These are phyloP conservation scores for Leptographium wingfieldii DNA, from an alignment of 2,329 filamentous ascomycete genomes.

Conservation along the genomic window DNA sequence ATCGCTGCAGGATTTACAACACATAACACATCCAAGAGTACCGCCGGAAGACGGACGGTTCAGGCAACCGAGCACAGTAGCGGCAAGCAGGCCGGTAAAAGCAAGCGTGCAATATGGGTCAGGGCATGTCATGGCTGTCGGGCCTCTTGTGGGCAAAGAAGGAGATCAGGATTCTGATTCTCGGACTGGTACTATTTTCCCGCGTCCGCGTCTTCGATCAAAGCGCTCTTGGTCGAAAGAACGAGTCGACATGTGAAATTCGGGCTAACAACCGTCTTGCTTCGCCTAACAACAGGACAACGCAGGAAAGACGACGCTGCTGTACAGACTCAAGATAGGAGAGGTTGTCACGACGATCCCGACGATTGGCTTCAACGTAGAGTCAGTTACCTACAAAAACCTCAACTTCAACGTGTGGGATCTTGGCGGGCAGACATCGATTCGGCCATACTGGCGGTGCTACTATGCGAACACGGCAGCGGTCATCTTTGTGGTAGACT, in stretches of 20 bases:
- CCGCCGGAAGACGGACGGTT: not conserved
- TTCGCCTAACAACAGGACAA: conserved; percentile 56
- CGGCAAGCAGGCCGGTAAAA: not conserved
- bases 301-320: conserved; percentile 90
- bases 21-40: not conserved
- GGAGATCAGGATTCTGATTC: conserved; percentile 90
- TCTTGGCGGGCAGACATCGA: conserved; percentile 94
- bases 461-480: conserved; percentile 98
- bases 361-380: conserved; percentile 98
- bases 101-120: conserved; percentile 39
- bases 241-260: not conserved
- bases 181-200: conserved; percentile 59
- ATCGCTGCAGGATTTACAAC: not conserved
- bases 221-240: not conserved
- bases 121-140: conserved; percentile 57
- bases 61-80: not conserved
- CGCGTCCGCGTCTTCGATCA: not conserved
- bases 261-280: conserved; percentile 8
- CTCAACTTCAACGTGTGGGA: conserved; percentile 99
- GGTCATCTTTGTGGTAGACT: conserved; percentile 97
- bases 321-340: conserved; percentile 97
- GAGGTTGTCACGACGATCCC: conserved; percentile 99
- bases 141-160: conserved; percentile 81
- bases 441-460: conserved; percentile 96
- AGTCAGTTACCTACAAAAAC: conserved; percentile 96